Percentiles rank a stretch among this genome's conserved stretches.
Conservation (phyloP, 768 basidiomycete genomes). For the Galerina sulciceps region DNA sequence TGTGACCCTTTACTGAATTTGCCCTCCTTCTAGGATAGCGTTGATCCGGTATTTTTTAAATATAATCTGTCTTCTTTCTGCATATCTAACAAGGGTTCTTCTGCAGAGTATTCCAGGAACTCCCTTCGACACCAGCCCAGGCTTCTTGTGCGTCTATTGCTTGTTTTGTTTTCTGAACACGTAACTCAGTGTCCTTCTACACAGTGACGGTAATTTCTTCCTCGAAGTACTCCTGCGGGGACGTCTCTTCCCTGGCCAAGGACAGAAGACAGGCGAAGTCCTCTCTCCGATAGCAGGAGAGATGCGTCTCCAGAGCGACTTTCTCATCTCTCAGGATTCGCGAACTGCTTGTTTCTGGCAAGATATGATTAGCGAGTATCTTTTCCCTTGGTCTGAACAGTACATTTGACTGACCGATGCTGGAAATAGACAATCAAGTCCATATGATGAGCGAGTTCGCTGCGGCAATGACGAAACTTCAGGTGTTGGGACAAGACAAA, state of each 20-base stretch:
- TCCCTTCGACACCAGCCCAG: slow-evolving; percentile 32
- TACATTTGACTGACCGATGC: too few species aligned
- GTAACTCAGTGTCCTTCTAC: background rate
- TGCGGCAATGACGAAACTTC: slow-evolving; percentile 37
- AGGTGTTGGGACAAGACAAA: slow-evolving; percentile 31
- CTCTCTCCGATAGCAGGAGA: slow-evolving; percentile 25
- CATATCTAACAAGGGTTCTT: too few species aligned
- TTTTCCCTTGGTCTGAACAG: background rate
- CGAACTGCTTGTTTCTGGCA: slow-evolving; percentile 30
- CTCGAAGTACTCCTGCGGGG: slow-evolving; percentile 37
- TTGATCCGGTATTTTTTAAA: slow-evolving; percentile 17
- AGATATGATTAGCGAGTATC: slow-evolving; percentile 17
- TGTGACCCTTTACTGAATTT: background rate
- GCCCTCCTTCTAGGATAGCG: slow-evolving; percentile 18
- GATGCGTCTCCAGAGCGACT: slow-evolving; percentile 29
- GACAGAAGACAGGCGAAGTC: slow-evolving; percentile 24
- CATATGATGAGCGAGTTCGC: slow-evolving; percentile 29
- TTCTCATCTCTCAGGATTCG: slow-evolving; percentile 24
- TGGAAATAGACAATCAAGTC: slow-evolving; percentile 23
- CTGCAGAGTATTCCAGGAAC: slow-evolving; percentile 24
- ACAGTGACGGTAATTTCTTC: slow-evolving; percentile 37
- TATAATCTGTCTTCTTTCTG: too few species aligned
- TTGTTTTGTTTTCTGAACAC: too few species aligned
- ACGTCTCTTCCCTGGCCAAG: slow-evolving; percentile 19
- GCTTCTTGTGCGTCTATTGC: background rate